These are phyloP conservation scores for Fagus sylvatica DNA, from an alignment of 306 rosid genomes.

Conservation along the genomic window DNA sequence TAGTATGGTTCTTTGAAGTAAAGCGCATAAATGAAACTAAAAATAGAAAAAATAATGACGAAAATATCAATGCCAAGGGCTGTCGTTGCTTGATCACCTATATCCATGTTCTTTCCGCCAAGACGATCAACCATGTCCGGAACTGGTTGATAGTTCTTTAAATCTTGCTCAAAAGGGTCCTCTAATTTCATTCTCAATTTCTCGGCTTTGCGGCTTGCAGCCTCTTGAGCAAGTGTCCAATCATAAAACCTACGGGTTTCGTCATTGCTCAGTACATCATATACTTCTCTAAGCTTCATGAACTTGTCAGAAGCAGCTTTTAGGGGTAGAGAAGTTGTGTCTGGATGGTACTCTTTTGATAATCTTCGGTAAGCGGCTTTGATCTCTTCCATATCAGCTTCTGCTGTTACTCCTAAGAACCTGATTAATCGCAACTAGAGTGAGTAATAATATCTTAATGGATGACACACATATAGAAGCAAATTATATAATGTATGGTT, in stretches of 20 bases:
- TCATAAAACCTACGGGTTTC: constrained; percentile 76
- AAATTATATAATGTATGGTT: too few species aligned
- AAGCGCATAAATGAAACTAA: constrained; percentile 52
- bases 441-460: neutral
- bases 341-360: constrained; percentile 93
- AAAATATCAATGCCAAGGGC: constrained; percentile 72
- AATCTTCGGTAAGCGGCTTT: constrained; percentile 72
- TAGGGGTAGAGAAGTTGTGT: constrained; percentile 92
- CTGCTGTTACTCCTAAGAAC: constrained; percentile 76
- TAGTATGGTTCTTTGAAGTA: constrained; percentile 65
- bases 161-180: constrained; percentile 57
- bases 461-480: too few species aligned
- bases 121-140: constrained; percentile 86
- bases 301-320: constrained; percentile 80
- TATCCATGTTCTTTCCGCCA: constrained; percentile 68
- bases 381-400: constrained; percentile 73
- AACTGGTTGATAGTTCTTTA: constrained; percentile 46
- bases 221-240: constrained; percentile 90
- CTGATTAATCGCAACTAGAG: constrained; percentile 30
- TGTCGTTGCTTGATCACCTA: constrained; percentile 76
- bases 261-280: constrained; percentile 59
- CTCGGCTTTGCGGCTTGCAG: constrained; percentile 72
- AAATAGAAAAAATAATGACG: constrained; percentile 61
- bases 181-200: constrained; percentile 68
- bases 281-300: constrained; percentile 69